Evolutionary conservation across 352 stramenopile species (phyloP), one percentile per base, ranked within the genome.

Genomic region (Globisporangium solare): DNA sequence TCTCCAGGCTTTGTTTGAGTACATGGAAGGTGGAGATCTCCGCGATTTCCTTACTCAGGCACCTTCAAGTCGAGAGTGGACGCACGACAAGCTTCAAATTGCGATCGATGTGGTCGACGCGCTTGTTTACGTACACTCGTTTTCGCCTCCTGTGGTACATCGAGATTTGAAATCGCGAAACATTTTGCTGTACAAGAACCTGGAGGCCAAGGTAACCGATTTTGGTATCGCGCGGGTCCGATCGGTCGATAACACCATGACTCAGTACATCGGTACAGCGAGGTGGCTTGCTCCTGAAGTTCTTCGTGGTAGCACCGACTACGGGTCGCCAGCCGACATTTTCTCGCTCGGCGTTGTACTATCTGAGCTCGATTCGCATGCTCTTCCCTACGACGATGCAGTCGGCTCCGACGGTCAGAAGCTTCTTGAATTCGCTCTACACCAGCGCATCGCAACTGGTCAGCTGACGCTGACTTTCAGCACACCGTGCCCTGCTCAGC

Each of bases 311-410:
- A 66, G 60, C 43, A 68, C 52, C 32, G 62, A 65, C 47, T 89
- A 89, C 54, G 72, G 76, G 32, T 50, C 72, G 2, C 66, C 64
- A 0, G 73, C 73, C 37, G 79, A 89, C 27, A 71, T 89, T 6
- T 89, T 82, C 32, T 78, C 76, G 0, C 79, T 89, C 14, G 79
- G 79, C 0, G 73, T 80, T 1, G 56, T 89, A 40, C 47, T 89
- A 0, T 73, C 64, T 0, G 79, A 89, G 48, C 61, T 89, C 41
- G 79, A 89, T 42, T 75, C 70, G 7, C 76, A 84, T 37, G 40
- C 56, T 13, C 58, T 85, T 3, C 79, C 76, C 13, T 86, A 88
- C 56, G 64, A 73, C 6, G 70, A 79, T 7, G 54, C 70, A 3
- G 65, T 64, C 4, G 58, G 64, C 17, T 51, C 58, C 0, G 73